These are phyloP conservation scores for Haemoproteus tartakovskyi DNA, from an alignment of 169 alveolate species.

Conservation along the genomic window DNA sequence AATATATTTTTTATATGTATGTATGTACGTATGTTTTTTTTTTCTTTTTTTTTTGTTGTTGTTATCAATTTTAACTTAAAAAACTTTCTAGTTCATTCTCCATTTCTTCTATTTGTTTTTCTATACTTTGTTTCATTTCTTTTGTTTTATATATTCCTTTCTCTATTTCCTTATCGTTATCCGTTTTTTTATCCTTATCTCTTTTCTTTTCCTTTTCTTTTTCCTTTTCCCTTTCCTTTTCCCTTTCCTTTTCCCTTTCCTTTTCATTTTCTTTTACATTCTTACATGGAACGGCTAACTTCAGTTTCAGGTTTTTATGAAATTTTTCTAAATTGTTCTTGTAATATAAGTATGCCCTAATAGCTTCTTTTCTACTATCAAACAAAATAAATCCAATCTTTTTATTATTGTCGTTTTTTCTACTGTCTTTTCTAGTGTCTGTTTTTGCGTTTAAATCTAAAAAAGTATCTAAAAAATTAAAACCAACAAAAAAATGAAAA, in stretches of 20 bases:
- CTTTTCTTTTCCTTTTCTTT: background rate
- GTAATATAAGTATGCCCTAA: slow-evolving; percentile 16
- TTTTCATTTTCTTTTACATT: background rate
- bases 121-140: too few relatives aligned
- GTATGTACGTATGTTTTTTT: too few relatives aligned
- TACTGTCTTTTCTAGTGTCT: too few relatives aligned
- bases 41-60: too few relatives aligned
- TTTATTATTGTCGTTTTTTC: slow-evolving; percentile 1
- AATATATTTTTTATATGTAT: too few relatives aligned
- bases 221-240: background rate
- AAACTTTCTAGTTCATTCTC: slow-evolving; percentile 29
- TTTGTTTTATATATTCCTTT: too few relatives aligned
- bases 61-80: too few relatives aligned
- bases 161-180: too few relatives aligned
- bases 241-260: background rate
- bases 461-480: slow-evolving; percentile 7
- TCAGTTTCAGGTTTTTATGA: slow-evolving; percentile 4
- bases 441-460: slow-evolving; percentile 21
- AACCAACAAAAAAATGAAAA: slow-evolving; percentile 10
- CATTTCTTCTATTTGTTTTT: slow-evolving; percentile 40
- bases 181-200: too few relatives aligned
- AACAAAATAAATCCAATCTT: slow-evolving; percentile 26
- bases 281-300: slow-evolving; percentile 17
- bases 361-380: slow-evolving; percentile 23
- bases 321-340: slow-evolving; percentile 14